phyloP scores from a whole-genome alignment of 169 alveolate genomes.

The Blepharisma undulans region DNA sequence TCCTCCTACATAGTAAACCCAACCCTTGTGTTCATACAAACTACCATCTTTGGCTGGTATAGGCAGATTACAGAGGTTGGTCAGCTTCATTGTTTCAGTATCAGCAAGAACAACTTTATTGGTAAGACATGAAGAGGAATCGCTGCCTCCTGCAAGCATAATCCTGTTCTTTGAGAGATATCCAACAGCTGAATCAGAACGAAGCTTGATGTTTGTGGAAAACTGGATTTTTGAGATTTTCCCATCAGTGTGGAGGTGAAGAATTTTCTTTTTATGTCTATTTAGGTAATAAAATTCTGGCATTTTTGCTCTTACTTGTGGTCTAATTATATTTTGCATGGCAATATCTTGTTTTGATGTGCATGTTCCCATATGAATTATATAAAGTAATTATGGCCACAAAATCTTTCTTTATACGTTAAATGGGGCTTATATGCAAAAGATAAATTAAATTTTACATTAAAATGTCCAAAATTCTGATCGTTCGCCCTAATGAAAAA shows the following conservation, averaged over 20 bases:
- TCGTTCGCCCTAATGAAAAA: no score
- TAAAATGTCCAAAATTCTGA: no score
- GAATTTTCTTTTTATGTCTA: background rate
- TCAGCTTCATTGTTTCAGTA: background rate
- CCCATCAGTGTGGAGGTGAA: background rate
- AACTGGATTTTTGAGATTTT: background rate
- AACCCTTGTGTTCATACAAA: background rate
- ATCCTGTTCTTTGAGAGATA: background rate
- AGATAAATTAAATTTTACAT: no score
- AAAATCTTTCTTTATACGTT: background rate
- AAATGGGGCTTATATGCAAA: background rate
- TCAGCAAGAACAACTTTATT: background rate
- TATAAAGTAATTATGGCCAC: background rate
- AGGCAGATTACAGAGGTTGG: background rate
- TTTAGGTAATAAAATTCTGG: background rate
- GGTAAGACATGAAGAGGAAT: background rate
- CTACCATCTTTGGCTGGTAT: background rate
- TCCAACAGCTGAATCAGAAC: conserved; percentile 15
- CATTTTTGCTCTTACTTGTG: background rate
- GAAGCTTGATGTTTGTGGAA: background rate
- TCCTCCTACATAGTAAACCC: conserved; percentile 22
- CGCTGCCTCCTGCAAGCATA: conserved; percentile 6
- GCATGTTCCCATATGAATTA: conserved; percentile 12
- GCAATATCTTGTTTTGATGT: background rate
- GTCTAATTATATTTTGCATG: background rate